These are phyloP conservation scores for Coemansia sp. DNA, from an alignment of 192 early-diverging fungal species.

Conservation along the genomic window DNA sequence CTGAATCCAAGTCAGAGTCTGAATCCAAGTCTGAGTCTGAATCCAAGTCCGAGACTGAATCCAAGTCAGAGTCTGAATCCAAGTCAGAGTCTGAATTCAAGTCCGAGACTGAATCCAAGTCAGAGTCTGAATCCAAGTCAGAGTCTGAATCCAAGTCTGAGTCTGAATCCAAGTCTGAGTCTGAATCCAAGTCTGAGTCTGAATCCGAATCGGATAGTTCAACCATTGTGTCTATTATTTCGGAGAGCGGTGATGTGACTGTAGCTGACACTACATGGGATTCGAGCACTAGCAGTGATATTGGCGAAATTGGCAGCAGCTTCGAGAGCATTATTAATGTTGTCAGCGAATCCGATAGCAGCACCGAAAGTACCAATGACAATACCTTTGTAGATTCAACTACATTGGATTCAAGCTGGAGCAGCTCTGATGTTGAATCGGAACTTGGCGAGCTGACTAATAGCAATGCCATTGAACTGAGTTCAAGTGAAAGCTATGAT, in stretches of 20 bases:
- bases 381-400: background rate
- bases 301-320: background rate
- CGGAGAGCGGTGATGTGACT: background rate
- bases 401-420: background rate
- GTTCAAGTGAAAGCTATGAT: background rate
- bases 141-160: background rate
- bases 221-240: background rate
- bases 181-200: background rate
- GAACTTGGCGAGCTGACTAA: background rate
- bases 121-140: background rate
- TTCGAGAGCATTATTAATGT: background rate
- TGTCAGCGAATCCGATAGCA: background rate
- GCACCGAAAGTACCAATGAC: background rate
- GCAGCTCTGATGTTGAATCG: background rate
- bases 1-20: no score
- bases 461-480: background rate
- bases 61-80: no score
- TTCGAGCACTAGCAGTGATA: background rate
- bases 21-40: no score
- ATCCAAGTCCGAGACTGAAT: no score
- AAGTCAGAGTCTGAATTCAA: no score
- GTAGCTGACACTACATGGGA: background rate
- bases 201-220: background rate
- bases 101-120: no score
- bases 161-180: background rate